Evolutionary conservation across 2,329 filamentous ascomycete genomes (phyloP), one percentile per base, ranked within the genome.

Genomic region (Ceratocystis harringtonii): DNA sequence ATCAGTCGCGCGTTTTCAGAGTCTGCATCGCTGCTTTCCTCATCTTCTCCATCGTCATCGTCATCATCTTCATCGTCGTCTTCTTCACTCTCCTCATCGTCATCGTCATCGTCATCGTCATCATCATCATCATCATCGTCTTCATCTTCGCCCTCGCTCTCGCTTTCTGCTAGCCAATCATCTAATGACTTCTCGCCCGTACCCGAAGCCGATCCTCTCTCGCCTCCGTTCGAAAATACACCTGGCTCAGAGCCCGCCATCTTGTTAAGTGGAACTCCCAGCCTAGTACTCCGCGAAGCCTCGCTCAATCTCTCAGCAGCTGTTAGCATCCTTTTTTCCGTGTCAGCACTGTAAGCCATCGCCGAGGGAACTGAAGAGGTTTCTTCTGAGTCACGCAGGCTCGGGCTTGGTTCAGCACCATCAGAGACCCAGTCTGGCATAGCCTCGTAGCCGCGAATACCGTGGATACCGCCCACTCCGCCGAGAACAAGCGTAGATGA

Each of bases 401-500:
- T 80, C 0, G 86, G 78, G 73, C 95, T 87, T 0, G 94, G 94
- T 73, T 97, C 91, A 19, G 84, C 75, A 1, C 91, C 92, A 3
- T 83, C 81, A 69, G 83, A 78, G 0, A 97, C 91, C 94, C 94
- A 97, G 28, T 87, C 82, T 0, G 94, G 92, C 22, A 99, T 75
- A 19, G 82, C 74, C 70, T 89, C 84, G 71, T 96, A 96, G 2
- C 92, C 92, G 60, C 80, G 81, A 8, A 96, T 76, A 0, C 89
- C 88, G 67, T 89, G 85, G 8, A 88, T 75, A 2, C 87, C 88
- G 5, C 84, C 84, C 5, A 89, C 88, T 1, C 86, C 85, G 1
- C 89, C 91, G 10, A 97, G 78, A 0, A 96, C 88, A 0, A 97
- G 81, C 17, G 90, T 92, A 1, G 92, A 84, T 2, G 90, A 94